Base-by-base conservation (phyloP, 2,329 filamentous ascomycete genomes). In the Mycosphaerelloides madeirae region DNA sequence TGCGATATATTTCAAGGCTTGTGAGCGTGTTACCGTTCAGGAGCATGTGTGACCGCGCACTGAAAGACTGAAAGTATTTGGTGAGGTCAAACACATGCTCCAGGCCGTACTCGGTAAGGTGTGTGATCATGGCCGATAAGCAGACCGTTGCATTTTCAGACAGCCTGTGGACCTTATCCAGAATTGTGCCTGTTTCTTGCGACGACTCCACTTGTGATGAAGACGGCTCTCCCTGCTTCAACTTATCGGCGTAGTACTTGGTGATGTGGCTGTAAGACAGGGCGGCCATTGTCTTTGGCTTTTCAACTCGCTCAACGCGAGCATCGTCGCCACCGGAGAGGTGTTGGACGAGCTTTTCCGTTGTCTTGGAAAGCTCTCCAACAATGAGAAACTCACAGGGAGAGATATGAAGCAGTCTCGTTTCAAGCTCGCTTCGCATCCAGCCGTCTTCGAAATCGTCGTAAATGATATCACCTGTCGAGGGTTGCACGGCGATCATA, bases 371-470 rank as follows among this genome's bases (percentile, higher is more conserved):
- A 12, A 97, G 77, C 12, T 93, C 82, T 12, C 93, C 93, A 1
- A 98, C 87, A 34, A 98, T 85, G 25, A 98, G 75, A 50, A 98
- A 88, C 65, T 98, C 93, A 67, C 90, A 95, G 0, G 93, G 93
- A 0, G 91, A 88, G 54, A 98, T 95, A 64, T 98, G 93, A 22
- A 98, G 72, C 19, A 98, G 71, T n/a, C 93, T 76, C 0, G 93
- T 98, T 69, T 98, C 93, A 28, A 98, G 85, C 64, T 98, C 93
- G 58, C 84, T 89, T 38, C 93, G 78, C 91, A 98, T 95, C 68
- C 97, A 97, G 2, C 91, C 89, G 60, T 98, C 93, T 57, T 97
- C 88, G 57, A 98, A 98, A 47, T 84, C 83, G 61, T 98, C 93
- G 59, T 96, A 94, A 44, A 97, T 85, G 57, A 98, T 88, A 64